A percentile compares a stretch with the other conserved stretches of the same genome.
phyloP scores from a whole-genome alignment of 805 yeast genomes.

The Monosporozyma siamensis region DNA sequence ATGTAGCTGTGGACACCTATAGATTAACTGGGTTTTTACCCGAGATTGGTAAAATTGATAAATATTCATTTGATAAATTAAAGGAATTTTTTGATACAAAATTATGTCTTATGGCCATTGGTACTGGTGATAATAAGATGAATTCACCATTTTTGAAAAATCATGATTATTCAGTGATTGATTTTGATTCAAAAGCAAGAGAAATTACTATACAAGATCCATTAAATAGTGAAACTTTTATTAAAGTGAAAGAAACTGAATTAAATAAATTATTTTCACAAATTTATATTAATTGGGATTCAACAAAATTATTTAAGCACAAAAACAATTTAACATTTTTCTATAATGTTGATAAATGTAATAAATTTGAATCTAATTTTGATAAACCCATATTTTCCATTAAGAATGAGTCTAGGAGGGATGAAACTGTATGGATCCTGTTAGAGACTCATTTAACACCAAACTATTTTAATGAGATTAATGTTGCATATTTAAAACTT shows the following conservation, averaged over 20 bases:
- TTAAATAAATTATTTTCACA: constrained; percentile 36
- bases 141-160: constrained; percentile 35
- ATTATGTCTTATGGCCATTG: constrained; percentile 47
- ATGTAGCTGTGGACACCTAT: constrained; percentile 61
- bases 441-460: constrained; percentile 40
- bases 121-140: constrained; percentile 46
- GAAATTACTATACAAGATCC: constrained; percentile 38
- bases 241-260: constrained; percentile 13
- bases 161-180: constrained; percentile 64
- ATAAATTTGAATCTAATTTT: constrained; percentile 12
- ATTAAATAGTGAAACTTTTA: constrained; percentile 6
- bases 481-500: constrained; percentile 15
- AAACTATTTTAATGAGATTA: constrained; percentile 5
- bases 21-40: constrained; percentile 68
- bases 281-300: constrained; percentile 63
- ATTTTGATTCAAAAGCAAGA: constrained; percentile 20
- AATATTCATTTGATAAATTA: constrained; percentile 26
- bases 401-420: constrained; percentile 22
- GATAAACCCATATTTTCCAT: constrained; percentile 40
- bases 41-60: constrained; percentile 36
- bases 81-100: constrained; percentile 13
- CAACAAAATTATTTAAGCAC: constrained; percentile 21
- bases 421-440: constrained; percentile 37
- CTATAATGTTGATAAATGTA: constrained; percentile 18
- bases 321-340: constrained; percentile 24